These are phyloP conservation scores for Aurifilum marmelostoma DNA, from an alignment of 2,329 filamentous ascomycete species.

Conservation along the genomic window DNA sequence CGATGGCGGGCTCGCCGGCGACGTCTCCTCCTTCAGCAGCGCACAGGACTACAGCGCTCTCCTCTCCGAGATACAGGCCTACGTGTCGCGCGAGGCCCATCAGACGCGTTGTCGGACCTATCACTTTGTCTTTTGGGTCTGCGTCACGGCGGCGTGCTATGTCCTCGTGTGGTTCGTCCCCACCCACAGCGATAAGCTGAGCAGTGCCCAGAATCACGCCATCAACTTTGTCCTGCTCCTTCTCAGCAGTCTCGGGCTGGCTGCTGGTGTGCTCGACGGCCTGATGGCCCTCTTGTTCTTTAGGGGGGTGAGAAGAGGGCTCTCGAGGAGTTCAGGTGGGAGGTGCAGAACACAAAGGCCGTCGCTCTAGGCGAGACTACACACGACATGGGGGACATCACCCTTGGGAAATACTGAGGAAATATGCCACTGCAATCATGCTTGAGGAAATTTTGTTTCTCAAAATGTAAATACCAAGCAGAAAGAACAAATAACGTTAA, in stretches of 20 bases:
- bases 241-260: constrained; percentile 75
- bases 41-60: constrained; percentile 63
- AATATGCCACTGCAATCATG: neutral
- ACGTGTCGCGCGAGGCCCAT: constrained; percentile 69
- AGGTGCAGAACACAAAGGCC: constrained; percentile 71
- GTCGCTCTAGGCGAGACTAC: constrained; percentile 34
- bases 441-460: no score
- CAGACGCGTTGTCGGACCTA: constrained; percentile 73
- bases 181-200: constrained; percentile 33
- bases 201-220: constrained; percentile 21
- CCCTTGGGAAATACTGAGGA: constrained; percentile 12
- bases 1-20: constrained; percentile 21
- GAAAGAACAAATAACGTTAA: constrained; percentile 18
- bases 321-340: constrained; percentile 91
- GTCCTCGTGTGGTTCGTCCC: constrained; percentile 87
- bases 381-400: constrained; percentile 7
- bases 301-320: constrained; percentile 79
- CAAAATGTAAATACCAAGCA: neutral
- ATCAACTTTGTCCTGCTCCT: constrained; percentile 75
- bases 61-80: constrained; percentile 68
- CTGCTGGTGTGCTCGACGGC: constrained; percentile 78
- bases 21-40: constrained; percentile 24
- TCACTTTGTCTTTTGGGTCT: constrained; percentile 73
- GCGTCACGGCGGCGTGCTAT: constrained; percentile 73
- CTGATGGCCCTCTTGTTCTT: constrained; percentile 91